Base-by-base conservation (phyloP, 441 rosid genomes). In the Theobroma grandiflorum region DNA sequence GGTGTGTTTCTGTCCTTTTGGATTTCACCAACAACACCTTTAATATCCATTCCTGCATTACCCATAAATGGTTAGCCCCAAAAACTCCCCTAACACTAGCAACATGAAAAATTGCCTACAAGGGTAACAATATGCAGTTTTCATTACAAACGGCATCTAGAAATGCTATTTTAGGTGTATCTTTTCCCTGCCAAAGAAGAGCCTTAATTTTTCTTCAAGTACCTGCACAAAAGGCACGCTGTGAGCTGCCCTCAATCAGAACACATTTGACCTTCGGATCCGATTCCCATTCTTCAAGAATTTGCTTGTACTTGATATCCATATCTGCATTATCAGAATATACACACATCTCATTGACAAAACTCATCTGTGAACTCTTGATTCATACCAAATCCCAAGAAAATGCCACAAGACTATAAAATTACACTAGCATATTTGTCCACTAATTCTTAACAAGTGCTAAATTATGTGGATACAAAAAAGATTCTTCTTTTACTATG, bases 11-110 rank as follows among this genome's bases (percentile, higher is more conserved):
- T 92, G 88, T 94, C 95, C 92, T 84, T 89, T 86, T 69, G 94
- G 84, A 97, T 94, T 85, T 95, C 97, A 49, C 94, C 95, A 84
- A 86, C 98, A 83, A 95, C 95, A 80, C 98, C 96, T 90, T 95
- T 94, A 79, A 97, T 93, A 89, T 95, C 98, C 98, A 97, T 95
- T 77, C 98, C 98, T 96, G 95, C 94, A 91, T 82, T 79, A 80
- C 64, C 76, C 89, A 84, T 82, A 76, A 79, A 80, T 67, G 63
- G 58, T 89, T 81, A 89, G 85, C 78, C 84, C 79, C 85, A 81
- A 82, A 83, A 81, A 58, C 82, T 81, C 70, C 68, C 76, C 81
- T 69, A 61, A 76, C 16, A 72, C 82, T 77, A 84, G 77, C 66
- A 80, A 65, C 38, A 14, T 50, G 22, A 63, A 49, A 70, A 42